A percentile compares a stretch with the other conserved stretches of the same genome.
Evolutionary conservation across 257 asterid genomes (phyloP).

Genomic region (Nicotiana paniculata): DNA sequence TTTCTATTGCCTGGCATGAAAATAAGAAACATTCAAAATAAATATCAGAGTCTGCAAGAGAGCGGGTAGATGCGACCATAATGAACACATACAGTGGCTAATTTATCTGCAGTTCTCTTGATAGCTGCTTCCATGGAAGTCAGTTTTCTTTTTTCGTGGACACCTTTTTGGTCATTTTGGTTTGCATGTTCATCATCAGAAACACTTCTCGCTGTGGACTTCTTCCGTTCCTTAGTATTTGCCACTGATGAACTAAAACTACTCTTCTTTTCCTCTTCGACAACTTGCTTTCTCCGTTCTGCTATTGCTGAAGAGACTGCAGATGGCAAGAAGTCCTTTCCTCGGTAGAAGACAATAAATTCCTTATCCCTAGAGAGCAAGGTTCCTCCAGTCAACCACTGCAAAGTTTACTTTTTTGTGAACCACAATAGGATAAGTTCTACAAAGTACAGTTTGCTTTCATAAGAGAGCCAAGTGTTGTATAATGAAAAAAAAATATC

Average conservation of each 20-base stretch:
- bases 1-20: slow-evolving; percentile 65
- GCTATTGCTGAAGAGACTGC: slow-evolving; percentile 86
- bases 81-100: slow-evolving; percentile 55
- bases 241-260: slow-evolving; percentile 13
- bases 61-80: slow-evolving; percentile 10
- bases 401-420: slow-evolving; percentile 43
- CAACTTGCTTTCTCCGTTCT: slow-evolving; percentile 52
- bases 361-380: slow-evolving; percentile 94
- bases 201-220: slow-evolving; percentile 18
- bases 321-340: slow-evolving; percentile 95
- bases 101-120: slow-evolving; percentile 47
- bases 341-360: slow-evolving; percentile 84
- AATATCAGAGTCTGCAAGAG: slow-evolving; percentile 11
- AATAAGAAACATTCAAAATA: slow-evolving; percentile 13
- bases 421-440: slow-evolving; percentile 3
- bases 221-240: slow-evolving; percentile 20
- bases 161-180: slow-evolving; percentile 10
- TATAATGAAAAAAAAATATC: not conserved
- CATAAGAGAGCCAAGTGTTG: not conserved
- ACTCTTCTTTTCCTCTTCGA: slow-evolving; percentile 20
- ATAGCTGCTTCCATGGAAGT: slow-evolving; percentile 36
- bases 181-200: slow-evolving; percentile 17
- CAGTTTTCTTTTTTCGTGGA: slow-evolving; percentile 29
- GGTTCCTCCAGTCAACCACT: slow-evolving; percentile 87
- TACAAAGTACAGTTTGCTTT: not conserved